Evolutionary conservation across 1,284 basidiomycete species (phyloP).

Genomic region (Papiliotrema terrestris): DNA sequence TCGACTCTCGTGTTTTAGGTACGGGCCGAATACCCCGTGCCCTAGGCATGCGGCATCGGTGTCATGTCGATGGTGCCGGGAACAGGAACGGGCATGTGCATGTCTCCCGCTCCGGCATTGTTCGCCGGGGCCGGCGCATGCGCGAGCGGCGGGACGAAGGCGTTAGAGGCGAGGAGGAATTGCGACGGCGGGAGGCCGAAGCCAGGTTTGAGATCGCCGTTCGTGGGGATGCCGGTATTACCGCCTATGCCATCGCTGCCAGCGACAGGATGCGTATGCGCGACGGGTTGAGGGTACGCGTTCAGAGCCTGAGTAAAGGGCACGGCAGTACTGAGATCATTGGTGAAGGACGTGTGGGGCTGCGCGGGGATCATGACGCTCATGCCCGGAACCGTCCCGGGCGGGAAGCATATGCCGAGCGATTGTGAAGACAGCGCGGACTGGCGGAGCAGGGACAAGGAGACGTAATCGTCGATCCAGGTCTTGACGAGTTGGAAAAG

Average conservation of each 20-base stretch:
- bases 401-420: neutral
- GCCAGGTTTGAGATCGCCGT: neutral
- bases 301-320: slow-evolving; percentile 1
- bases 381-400: slow-evolving; percentile 1
- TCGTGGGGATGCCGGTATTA: neutral
- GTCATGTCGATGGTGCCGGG: too few relatives aligned
- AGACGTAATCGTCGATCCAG: slow-evolving; percentile 43
- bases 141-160: too few relatives aligned
- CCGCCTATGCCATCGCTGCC: neutral
- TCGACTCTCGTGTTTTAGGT: too few relatives aligned
- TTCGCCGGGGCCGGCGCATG: too few relatives aligned
- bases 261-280: neutral
- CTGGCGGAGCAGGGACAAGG: slow-evolving; percentile 29
- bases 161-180: neutral
- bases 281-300: neutral
- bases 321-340: slow-evolving; percentile 16
- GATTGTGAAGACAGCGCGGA: slow-evolving; percentile 17
- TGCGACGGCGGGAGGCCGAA: neutral
- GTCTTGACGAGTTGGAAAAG: slow-evolving; percentile 45
- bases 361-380: slow-evolving; percentile 14
- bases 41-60: too few relatives aligned
- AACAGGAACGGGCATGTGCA: too few relatives aligned
- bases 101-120: too few relatives aligned
- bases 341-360: neutral
- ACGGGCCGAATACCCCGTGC: too few relatives aligned